Base-by-base conservation (phyloP, 768 basidiomycete species). In the Vishniacozyma victoriae region DNA sequence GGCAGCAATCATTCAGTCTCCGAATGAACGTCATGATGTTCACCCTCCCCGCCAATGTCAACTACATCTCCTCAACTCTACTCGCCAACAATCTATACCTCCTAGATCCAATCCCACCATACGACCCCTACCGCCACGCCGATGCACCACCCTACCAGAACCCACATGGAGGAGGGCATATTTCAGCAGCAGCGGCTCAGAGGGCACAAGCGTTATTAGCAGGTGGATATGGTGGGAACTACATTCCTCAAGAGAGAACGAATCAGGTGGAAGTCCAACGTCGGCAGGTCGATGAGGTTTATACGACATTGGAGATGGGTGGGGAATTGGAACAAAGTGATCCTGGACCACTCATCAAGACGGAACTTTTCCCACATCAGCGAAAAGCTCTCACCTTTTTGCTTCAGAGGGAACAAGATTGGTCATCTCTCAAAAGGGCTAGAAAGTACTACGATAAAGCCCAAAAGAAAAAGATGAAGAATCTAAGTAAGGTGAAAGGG, bases 371-470 rank as follows among this genome's bases (percentile, higher is more conserved):
- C 73, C 89, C 93, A 16, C 95, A 99, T 76, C 95, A 99, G 75
- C 93, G 91, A 75, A 93, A 93, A 72, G 95, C 93, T 19, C 77
- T 99, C 16, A 90, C 93, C 1, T 99, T 99, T 73, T 76, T 99
- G 41, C 77, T 96, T 16, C 88, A 95, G 64, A 80, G 95, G 23
- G 77, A 67, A 83, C 86, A 67, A n/a, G 72, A 73, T 41, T 42
- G 42, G 20, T 59, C 62, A 24, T 51, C 53, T 33, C 46, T 71
- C 20, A 71, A 69, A 48, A 50, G 57, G 24, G 62, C 64, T 5
- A 52, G 59, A 36, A 64, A 64, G 41, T 49, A 67, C 52, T 41
- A 57, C 26, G 54, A 61, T 15, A 59, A 67, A 42, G 29, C 35
- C 24, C n/a, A 55, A 43, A 46, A 46, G 24, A 60, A 57, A 46